Percentiles rank a stretch among this genome's conserved stretches.
phyloP scores from a whole-genome alignment of 2,329 filamentous ascomycete species.

The Penicillium sp. region DNA sequence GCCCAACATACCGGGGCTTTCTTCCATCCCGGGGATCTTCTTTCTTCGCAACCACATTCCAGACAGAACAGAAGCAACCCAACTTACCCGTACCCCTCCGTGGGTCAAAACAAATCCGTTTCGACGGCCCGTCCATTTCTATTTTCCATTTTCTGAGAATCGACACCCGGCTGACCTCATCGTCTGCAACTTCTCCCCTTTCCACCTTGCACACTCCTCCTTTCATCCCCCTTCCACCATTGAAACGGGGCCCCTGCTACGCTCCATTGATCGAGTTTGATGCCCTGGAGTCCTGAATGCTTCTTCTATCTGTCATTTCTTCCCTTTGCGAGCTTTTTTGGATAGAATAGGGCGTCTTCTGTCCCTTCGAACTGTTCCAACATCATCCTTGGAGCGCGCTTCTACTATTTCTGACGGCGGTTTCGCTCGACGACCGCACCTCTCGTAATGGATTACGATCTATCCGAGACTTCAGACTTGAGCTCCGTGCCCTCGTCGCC shows the following conservation, averaged over 20 bases:
- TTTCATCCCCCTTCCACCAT: slow-evolving; percentile 13
- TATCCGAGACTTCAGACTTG: slow-evolving; percentile 41
- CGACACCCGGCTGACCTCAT: slow-evolving; percentile 21
- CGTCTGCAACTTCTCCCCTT: slow-evolving; percentile 18
- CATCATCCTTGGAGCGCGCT: slow-evolving; percentile 1
- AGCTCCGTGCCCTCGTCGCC: slow-evolving; percentile 44
- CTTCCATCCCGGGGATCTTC: not conserved
- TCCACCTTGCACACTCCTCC: slow-evolving; percentile 20
- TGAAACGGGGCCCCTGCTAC: not conserved
- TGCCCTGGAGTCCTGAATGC: slow-evolving; percentile 7
- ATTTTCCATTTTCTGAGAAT: not conserved
- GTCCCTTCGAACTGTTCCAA: not conserved
- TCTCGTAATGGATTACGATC: slow-evolving; percentile 25
- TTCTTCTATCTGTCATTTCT: slow-evolving; percentile 6
- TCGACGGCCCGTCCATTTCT: slow-evolving; percentile 10
- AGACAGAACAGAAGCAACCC: not conserved
- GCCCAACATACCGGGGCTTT: slow-evolving; percentile 6
- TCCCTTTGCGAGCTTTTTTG: slow-evolving; percentile 9
- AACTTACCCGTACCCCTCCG: slow-evolving; percentile 9
- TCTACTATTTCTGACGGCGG: slow-evolving; percentile 5
- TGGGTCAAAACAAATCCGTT: slow-evolving; percentile 38
- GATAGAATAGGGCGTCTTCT: slow-evolving; percentile 1
- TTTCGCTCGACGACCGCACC: not conserved
- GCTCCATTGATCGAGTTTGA: not conserved
- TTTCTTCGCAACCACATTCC: slow-evolving; percentile 24